Evolutionary conservation across 2,329 filamentous ascomycete species (phyloP).

Genomic region (Epichloe baconii): DNA sequence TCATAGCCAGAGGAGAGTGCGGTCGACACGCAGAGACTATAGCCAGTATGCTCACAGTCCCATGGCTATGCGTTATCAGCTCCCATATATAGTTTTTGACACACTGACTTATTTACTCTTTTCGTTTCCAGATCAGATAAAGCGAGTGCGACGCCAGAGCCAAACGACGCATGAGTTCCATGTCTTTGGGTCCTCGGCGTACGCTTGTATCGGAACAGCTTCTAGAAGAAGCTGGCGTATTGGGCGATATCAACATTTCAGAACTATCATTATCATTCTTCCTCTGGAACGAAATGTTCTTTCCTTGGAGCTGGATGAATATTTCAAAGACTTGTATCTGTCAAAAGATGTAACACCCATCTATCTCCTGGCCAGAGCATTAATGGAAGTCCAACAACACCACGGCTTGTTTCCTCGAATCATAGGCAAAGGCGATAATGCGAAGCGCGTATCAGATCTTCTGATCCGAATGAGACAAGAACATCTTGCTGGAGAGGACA

Average conservation of each 20-base stretch:
- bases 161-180: slow-evolving; percentile 91
- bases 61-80: neutral
- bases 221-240: slow-evolving; percentile 81
- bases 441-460: slow-evolving; percentile 75
- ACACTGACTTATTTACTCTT: slow-evolving; percentile 18
- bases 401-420: slow-evolving; percentile 92
- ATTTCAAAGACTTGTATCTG: slow-evolving; percentile 78
- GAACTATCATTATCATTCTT: slow-evolving; percentile 86
- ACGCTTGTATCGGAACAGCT: slow-evolving; percentile 85
- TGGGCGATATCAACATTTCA: slow-evolving; percentile 80
- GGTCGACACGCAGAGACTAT: slow-evolving; percentile 71
- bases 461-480: slow-evolving; percentile 87
- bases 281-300: slow-evolving; percentile 78
- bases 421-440: slow-evolving; percentile 90
- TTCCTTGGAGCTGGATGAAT: slow-evolving; percentile 77
- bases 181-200: slow-evolving; percentile 82
- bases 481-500: slow-evolving; percentile 65
- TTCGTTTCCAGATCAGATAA: slow-evolving; percentile 62
- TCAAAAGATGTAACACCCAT: slow-evolving; percentile 84
- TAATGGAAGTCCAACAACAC: slow-evolving; percentile 87
- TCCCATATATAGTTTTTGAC: neutral
- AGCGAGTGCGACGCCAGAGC: slow-evolving; percentile 74
- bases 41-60: slow-evolving; percentile 53
- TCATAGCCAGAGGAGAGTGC: slow-evolving; percentile 83
- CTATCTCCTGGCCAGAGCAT: slow-evolving; percentile 74